Base-by-base conservation (phyloP, 371 early-diverging fungal species). In the Mortierella sp. region DNA sequence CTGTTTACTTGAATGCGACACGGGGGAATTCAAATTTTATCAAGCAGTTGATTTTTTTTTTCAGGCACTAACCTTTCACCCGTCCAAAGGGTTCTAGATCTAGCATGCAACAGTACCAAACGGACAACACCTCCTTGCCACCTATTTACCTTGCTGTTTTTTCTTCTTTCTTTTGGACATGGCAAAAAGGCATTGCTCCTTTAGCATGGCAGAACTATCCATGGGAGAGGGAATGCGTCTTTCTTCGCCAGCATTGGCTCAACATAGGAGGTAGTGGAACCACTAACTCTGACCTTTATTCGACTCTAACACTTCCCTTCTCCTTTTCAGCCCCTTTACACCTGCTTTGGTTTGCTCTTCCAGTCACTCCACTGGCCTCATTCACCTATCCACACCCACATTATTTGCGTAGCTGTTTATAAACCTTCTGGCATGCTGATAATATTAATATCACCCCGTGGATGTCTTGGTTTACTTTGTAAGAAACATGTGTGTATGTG, bases 1-100 rank as follows among this genome's bases (percentile, higher is more conserved):
- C 47, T 53, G 29, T 53, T 53, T 53, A 53, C 53, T 53, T 53
- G 53, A 53, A 53, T 53, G 29, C 29, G 29, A 53, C 17, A 53
- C 47, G 8, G n/a, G 8, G 45, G 19, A 45, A 45, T n/a, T n/a
- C n/a, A n/a, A n/a, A n/a, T n/a, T n/a, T n/a, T n/a, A n/a, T n/a
- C n/a, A n/a, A 9, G 40, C 40, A n/a, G 5, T 47, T 47, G 45
- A n/a, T n/a, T 45, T 47, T 17, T 45, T n/a, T 45, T 45, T 47
- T 47, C 47, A 47, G 47, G n/a, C 47, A 47, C 47, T n/a, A 47
- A 13, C 43, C 49, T 19, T 23, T 8, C 15, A 22, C 49, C 49
- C 22, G 49, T 17, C 49, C 19, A 3, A 17, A n/a, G 53, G 53
- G 53, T 53, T 53, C 53, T 28, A 28, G 53, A 53, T 28, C 15